phyloP scores from a whole-genome alignment of 208 protist species.

The Herpetomonas muscarum region DNA sequence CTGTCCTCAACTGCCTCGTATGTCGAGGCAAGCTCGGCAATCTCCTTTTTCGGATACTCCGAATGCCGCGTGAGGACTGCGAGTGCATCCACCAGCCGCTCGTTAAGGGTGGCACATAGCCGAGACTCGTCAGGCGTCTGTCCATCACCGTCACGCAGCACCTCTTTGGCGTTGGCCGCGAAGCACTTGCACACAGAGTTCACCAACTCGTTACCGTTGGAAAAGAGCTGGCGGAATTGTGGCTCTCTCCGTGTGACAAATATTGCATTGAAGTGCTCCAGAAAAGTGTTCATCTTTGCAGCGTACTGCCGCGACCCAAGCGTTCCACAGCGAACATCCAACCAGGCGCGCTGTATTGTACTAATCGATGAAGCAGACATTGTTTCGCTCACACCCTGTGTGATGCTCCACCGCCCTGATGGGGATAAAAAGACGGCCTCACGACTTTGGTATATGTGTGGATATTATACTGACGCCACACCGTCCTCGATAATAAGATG shows the following conservation, averaged over 20 bases:
- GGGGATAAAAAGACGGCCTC: too few species aligned
- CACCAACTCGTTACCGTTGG: constrained; percentile 26
- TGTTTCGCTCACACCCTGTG: not conserved
- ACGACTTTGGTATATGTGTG: too few species aligned
- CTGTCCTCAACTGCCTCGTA: constrained; percentile 24
- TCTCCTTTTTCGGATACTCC: constrained; percentile 5
- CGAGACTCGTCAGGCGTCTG: not conserved
- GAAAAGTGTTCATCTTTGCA: constrained; percentile 33
- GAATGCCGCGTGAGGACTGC: not conserved
- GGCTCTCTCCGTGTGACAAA: constrained; percentile 27
- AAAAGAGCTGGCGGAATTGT: constrained; percentile 33
- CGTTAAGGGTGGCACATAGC: not conserved
- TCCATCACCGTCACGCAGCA: not conserved
- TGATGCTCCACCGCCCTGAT: too few species aligned
- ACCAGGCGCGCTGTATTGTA: constrained; percentile 40
- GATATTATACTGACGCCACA: too few species aligned
- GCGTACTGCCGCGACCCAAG: constrained; percentile 18
- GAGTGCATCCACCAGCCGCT: not conserved
- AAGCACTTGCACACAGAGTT: constrained; percentile 26
- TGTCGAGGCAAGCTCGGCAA: constrained; percentile 15
- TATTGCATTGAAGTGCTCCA: constrained; percentile 23
- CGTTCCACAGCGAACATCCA: constrained; percentile 41
- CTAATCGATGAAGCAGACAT: constrained; percentile 6
- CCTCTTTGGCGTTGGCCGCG: constrained; percentile 1
- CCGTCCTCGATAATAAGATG: too few species aligned